Evolutionary conservation across 2,329 filamentous ascomycete species (phyloP).

Genomic region (Ceratocystis lukuohia): DNA sequence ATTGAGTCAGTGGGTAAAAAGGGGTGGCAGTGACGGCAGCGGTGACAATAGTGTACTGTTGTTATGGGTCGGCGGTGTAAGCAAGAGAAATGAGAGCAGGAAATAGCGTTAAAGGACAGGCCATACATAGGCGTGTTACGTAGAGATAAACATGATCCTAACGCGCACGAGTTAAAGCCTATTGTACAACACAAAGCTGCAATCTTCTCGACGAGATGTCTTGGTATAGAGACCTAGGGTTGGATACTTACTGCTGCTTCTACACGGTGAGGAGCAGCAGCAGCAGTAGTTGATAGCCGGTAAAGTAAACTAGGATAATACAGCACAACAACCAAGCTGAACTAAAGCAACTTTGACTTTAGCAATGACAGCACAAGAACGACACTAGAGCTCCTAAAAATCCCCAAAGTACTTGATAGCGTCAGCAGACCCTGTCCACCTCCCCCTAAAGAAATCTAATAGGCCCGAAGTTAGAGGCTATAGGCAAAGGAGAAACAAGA

Average conservation of each 20-base stretch:
- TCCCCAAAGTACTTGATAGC: neutral
- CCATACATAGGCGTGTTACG: neutral
- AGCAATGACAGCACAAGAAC: neutral
- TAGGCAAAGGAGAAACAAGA: neutral
- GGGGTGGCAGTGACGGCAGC: neutral
- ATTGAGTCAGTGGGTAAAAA: neutral
- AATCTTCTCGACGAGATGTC: too few relatives aligned
- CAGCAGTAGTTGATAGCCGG: neutral
- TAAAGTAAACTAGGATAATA: neutral
- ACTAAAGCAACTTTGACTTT: neutral
- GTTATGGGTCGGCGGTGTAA: neutral
- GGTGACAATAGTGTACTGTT: neutral
- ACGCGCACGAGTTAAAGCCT: neutral
- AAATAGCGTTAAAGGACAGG: neutral
- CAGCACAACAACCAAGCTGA: neutral
- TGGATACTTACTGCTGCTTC: too few relatives aligned
- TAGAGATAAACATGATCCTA: neutral
- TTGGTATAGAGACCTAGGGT: too few relatives aligned
- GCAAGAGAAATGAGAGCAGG: neutral
- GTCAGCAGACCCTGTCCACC: too few relatives aligned
- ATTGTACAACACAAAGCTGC: too few relatives aligned
- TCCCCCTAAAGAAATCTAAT: neutral
- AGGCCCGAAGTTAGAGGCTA: constrained; percentile 1
- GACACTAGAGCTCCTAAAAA: neutral
- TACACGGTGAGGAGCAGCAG: neutral